Evolutionary conservation across 2,329 filamentous ascomycete species (phyloP).

Genomic region (Periglandula ipomoeae): DNA sequence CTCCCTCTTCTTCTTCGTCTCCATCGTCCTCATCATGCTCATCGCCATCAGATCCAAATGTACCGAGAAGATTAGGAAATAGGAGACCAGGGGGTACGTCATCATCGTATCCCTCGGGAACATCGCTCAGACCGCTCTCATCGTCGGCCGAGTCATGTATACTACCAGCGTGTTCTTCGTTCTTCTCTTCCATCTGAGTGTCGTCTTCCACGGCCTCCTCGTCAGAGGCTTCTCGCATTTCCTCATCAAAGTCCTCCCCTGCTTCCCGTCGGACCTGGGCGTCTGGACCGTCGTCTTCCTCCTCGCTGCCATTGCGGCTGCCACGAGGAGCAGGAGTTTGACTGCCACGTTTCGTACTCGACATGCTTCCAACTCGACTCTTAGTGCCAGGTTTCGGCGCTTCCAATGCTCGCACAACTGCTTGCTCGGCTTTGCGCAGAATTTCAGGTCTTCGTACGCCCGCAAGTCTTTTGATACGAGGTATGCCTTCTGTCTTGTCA

Average conservation of each 20-base stretch:
- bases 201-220: constrained; percentile 21
- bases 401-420: constrained; percentile 41
- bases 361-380: constrained; percentile 41
- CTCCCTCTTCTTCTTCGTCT: constrained; percentile 16
- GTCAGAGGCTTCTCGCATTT: constrained; percentile 33
- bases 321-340: constrained; percentile 27
- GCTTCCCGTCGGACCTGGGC: constrained; percentile 27
- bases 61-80: constrained; percentile 38
- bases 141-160: constrained; percentile 58
- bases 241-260: constrained; percentile 24
- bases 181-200: constrained; percentile 19
- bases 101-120: constrained; percentile 48
- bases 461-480: constrained; percentile 26
- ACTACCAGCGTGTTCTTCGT: constrained; percentile 36
- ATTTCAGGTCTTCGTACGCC: constrained; percentile 48
- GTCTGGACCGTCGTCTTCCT: constrained; percentile 33
- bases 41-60: constrained; percentile 23
- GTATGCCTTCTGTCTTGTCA: constrained; percentile 33
- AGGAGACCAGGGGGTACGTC: constrained; percentile 44
- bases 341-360: constrained; percentile 38
- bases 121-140: constrained; percentile 61
- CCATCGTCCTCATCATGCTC: constrained; percentile 25
- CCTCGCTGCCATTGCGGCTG: constrained; percentile 30
- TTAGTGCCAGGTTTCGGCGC: constrained; percentile 38
- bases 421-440: constrained; percentile 52